Evolutionary conservation across 1,284 basidiomycete genomes (phyloP), one percentile per base, ranked within the genome.

Genomic region (Puccinia horiana): DNA sequence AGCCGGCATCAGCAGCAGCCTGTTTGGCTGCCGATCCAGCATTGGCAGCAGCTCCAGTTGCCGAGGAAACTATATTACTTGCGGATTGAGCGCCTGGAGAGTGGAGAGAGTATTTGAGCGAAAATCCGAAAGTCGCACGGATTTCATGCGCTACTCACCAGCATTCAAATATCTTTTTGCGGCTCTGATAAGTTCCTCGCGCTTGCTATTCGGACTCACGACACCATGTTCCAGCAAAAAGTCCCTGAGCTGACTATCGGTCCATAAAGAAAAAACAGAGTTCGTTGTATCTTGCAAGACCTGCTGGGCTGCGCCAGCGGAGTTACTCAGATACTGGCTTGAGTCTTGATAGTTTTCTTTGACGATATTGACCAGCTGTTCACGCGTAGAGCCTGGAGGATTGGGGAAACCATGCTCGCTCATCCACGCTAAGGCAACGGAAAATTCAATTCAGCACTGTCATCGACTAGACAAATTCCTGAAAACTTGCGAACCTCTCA

Each of bases 161-260:
- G 78, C 35, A 29, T 12, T 75, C 35, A 65, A 52, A 54, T 74
- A 81, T 52, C 58, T 49, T 47, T 67, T 75, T 11, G 72, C 72
- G 11, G 70, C 79, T 93, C 89, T 23, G 92, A 88, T 23, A 92
- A 97, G 91, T 86, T 94, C 91, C 86, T 96, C 95, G 80, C 90
- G 89, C 2, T 91, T 91, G 3, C 93, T 92, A 35, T 90, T 90
- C 18, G 95, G 95, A 23, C 92, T 90, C 67, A 96, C 91, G 83
- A 96, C 89, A 67, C 94, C 94, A 84, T 95, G 92, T 85, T 94
- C 91, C 82, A 96, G 90, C n/a, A 97, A 89, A 88, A 92, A 96
- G 84, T 92, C 89, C 84, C 94, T 90, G 40, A 96, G 89, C 70
- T 90, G 90, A 40, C 91, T 92, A 86, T 96, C 94, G 85, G 93